Base-by-base conservation (phyloP, 441 rosid species). In the Croton setiger region DNA sequence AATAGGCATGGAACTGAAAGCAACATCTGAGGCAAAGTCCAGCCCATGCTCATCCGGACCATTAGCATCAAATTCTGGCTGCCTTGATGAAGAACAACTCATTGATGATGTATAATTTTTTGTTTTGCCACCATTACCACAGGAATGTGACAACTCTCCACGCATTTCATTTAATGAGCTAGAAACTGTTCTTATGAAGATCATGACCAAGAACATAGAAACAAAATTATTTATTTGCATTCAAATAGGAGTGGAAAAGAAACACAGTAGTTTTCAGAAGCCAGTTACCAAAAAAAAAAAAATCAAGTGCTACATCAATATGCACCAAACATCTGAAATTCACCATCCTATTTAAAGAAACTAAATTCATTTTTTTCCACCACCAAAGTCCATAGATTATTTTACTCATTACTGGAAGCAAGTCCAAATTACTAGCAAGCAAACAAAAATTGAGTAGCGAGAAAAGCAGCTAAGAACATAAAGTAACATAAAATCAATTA, bases 1-100 rank as follows among this genome's bases (percentile, higher is more conserved):
- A 21, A 82, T 66, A 14, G 96, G 96, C 96, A 90, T 74, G 48
- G 98, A 94, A 76, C 45, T 79, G 79, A 84, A 86, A 49, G 76
- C 76, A 37, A 77, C 71, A 69, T 79, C 60, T 3, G 84, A 84
- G 36, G 86, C 85, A 63, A 71, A 69, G 54, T 72, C 41, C 2
- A 44, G 54, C 23, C 67, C 81, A 59, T 67, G 70, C 55, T 74
- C 85, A 51, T 15, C 18, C 1, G 66, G 61, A 62, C 70, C 1
- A 53, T 72, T 67, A 56, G 27, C 60, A 31, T 73, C 85, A 17
- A 68, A 68, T 57, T 72, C 84, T 60, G 69, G 66, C 51, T 71
- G 86, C 74, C 74, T 77, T 0, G 79, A 44, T 3, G 75, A 64
- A 60, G 74, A 64, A 53, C 27, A 54, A 56, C 60, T 70, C 62